Evolutionary conservation across 139 green algal species (phyloP).

Genomic region (Ulvella scutata): DNA sequence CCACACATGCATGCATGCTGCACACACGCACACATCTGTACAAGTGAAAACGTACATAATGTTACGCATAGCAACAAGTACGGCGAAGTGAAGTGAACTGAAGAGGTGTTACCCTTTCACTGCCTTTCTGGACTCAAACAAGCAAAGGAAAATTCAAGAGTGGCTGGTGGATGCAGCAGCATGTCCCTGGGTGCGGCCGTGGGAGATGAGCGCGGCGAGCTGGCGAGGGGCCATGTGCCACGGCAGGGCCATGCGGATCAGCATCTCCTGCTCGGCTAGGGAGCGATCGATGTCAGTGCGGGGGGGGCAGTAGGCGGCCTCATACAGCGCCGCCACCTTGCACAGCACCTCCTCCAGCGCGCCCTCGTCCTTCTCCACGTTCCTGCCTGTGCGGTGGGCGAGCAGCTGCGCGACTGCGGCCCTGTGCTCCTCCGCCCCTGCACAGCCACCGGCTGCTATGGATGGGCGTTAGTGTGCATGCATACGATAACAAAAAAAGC

Average conservation of each 20-base stretch:
- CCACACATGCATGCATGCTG: no score
- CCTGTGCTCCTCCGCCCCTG: not conserved
- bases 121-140: no score
- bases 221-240: not conserved
- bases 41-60: no score
- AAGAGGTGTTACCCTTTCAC: no score
- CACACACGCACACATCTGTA: no score
- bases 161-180: no score
- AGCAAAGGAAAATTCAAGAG: no score
- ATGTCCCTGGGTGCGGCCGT: no score
- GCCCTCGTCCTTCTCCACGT: not conserved
- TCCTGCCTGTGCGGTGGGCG: no score
- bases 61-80: no score
- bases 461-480: not conserved
- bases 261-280: not conserved
- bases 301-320: not conserved
- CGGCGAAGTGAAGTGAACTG: no score
- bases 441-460: not conserved
- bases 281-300: not conserved
- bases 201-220: no score
- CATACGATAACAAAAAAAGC: not conserved
- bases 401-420: not conserved
- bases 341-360: not conserved
- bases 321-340: not conserved
- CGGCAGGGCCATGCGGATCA: not conserved